Conservation (phyloP, 148 eudicot species). For the Silene latifolia region DNA sequence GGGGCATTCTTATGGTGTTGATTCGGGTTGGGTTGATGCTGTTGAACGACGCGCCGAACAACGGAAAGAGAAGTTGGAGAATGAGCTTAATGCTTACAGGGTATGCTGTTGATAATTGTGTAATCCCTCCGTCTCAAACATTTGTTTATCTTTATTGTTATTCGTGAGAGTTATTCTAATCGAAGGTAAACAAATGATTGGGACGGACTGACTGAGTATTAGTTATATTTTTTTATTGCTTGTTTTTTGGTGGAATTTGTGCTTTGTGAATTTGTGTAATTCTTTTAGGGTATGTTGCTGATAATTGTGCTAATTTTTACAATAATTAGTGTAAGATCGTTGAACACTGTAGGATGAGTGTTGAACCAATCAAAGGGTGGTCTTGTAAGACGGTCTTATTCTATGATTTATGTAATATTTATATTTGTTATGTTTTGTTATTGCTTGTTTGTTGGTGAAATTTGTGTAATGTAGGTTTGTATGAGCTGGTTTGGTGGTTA, state of each 20-base stretch:
- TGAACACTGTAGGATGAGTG: no score
- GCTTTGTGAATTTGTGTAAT: no score
- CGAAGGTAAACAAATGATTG: no score
- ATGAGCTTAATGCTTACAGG: constrained; percentile 82
- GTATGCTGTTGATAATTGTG: constrained; percentile 27
- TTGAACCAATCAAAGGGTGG: no score
- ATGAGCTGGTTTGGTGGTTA: background rate
- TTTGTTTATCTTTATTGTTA: no score
- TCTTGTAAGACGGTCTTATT: background rate
- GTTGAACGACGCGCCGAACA: constrained; percentile 74
- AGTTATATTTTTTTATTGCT: no score
- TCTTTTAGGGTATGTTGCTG: constrained; percentile 60
- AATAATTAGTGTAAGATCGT: background rate
- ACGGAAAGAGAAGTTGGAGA: constrained; percentile 85
- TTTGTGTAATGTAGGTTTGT: background rate
- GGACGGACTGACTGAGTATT: no score
- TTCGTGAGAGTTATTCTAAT: no score
- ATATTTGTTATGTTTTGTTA: background rate
- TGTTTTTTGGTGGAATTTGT: no score
- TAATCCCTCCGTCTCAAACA: no score
- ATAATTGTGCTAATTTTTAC: background rate
- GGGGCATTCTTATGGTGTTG: constrained; percentile 50
- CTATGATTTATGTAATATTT: background rate
- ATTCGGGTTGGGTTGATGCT: constrained; percentile 51
- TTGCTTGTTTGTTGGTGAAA: background rate